phyloP scores from a whole-genome alignment of 805 yeast genomes.

The Suhomyces faveliae region DNA sequence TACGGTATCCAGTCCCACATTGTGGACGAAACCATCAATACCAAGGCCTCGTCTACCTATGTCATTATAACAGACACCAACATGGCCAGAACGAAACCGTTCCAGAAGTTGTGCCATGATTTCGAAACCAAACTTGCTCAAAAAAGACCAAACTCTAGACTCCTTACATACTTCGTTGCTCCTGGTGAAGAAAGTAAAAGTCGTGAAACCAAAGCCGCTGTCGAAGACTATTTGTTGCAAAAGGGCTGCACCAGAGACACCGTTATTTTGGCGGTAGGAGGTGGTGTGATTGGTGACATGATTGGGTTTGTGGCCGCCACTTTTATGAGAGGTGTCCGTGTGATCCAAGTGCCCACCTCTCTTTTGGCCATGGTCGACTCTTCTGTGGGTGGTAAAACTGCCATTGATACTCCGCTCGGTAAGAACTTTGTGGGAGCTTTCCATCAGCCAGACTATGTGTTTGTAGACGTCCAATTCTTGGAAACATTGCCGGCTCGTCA shows the following conservation, averaged over 20 bases:
- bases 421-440: slow-evolving; percentile 96
- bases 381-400: slow-evolving; percentile 97
- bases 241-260: slow-evolving; percentile 96
- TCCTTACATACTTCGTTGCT: slow-evolving; percentile 70
- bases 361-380: slow-evolving; percentile 96
- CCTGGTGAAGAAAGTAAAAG: slow-evolving; percentile 94
- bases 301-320: slow-evolving; percentile 99
- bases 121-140: slow-evolving; percentile 38
- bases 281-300: slow-evolving; percentile 99
- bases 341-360: slow-evolving; percentile 92
- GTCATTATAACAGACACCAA: slow-evolving; percentile 87
- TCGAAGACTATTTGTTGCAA: slow-evolving; percentile 81
- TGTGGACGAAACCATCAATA: slow-evolving; percentile 59
- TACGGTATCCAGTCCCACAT: slow-evolving; percentile 74
- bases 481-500: slow-evolving; percentile 89
- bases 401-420: slow-evolving; percentile 94
- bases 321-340: slow-evolving; percentile 96
- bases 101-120: slow-evolving; percentile 43
- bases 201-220: slow-evolving; percentile 84
- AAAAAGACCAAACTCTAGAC: slow-evolving; percentile 55
- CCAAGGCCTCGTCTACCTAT: slow-evolving; percentile 82
- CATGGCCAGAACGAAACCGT: slow-evolving; percentile 64
- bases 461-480: slow-evolving; percentile 84
- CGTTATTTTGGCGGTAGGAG: slow-evolving; percentile 91
- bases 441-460: slow-evolving; percentile 90